A percentile compares a stretch with the other conserved stretches of the same genome.
Conservation (phyloP, 345 rosid species). For the Eucalyptus curtisii region DNA sequence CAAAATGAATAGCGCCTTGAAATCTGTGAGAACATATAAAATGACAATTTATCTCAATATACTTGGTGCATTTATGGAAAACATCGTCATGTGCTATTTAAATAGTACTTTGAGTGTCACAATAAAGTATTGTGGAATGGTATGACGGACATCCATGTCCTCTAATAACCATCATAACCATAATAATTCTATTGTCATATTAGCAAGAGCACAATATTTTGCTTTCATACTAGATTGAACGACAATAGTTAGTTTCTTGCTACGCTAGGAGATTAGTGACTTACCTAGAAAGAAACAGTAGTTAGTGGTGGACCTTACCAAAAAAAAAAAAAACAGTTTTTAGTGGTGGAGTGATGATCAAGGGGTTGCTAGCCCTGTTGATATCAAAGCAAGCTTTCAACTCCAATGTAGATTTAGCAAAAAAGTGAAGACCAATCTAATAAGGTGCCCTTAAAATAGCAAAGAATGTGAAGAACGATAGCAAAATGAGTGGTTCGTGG, state of each 20-base stretch:
- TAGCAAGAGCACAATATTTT: neutral
- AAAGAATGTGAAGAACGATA: rapidly evolving
- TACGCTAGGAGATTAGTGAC: rapidly evolving
- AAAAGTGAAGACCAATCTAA: neutral
- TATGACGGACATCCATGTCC: neutral
- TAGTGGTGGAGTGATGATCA: neutral
- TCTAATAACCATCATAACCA: neutral
- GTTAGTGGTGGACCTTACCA: too few species aligned
- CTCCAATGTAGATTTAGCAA: neutral
- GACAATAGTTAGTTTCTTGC: neutral
- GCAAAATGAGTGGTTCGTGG: neutral
- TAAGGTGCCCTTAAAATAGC: neutral
- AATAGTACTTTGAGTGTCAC: neutral
- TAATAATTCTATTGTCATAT: too few species aligned
- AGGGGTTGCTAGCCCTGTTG: too few species aligned
- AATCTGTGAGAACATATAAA: neutral
- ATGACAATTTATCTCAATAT: neutral
- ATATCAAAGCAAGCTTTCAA: neutral
- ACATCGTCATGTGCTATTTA: neutral
- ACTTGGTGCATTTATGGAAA: neutral
- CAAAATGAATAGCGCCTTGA: rapidly evolving
- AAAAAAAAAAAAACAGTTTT: too few species aligned
- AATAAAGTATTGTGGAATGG: too few species aligned
- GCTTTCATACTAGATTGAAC: neutral
- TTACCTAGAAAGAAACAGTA: too few species aligned